phyloP scores from a whole-genome alignment of 2,329 filamentous ascomycete species.

The Arachnomyces sp. region DNA sequence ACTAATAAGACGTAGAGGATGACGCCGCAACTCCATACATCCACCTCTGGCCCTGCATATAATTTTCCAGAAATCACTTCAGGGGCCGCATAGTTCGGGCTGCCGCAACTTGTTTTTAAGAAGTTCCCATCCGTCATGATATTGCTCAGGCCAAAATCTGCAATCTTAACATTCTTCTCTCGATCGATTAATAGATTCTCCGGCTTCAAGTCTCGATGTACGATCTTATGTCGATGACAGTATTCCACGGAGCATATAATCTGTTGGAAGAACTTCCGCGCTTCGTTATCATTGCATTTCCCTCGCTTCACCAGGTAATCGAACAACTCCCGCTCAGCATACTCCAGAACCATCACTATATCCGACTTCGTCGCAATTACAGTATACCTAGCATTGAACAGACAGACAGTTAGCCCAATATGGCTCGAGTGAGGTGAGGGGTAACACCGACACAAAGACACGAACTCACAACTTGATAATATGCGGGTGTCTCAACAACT shows the following conservation, averaged over 20 bases:
- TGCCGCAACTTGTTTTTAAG: slow-evolving; percentile 95
- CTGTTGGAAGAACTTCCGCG: slow-evolving; percentile 97
- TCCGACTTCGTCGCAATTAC: slow-evolving; percentile 91
- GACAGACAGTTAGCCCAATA: slow-evolving; percentile 13
- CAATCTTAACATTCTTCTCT: slow-evolving; percentile 96
- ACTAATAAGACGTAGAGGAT: slow-evolving; percentile 59
- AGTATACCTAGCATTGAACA: slow-evolving; percentile 57
- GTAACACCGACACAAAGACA: slow-evolving; percentile 1
- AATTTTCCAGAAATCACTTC: slow-evolving; percentile 97
- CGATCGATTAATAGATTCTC: slow-evolving; percentile 94
- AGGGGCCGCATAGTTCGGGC: slow-evolving; percentile 94
- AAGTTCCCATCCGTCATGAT: slow-evolving; percentile 99
- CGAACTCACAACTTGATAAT: slow-evolving; percentile 87
- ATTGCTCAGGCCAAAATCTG: slow-evolving; percentile 96
- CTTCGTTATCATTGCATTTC: slow-evolving; percentile 80
- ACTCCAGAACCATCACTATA: slow-evolving; percentile 99
- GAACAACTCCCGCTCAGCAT: slow-evolving; percentile 91
- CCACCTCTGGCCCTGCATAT: slow-evolving; percentile 93
- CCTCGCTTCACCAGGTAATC: slow-evolving; percentile 96
- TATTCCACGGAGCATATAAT: slow-evolving; percentile 99
- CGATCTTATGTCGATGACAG: slow-evolving; percentile 97
- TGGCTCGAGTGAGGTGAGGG: too few relatives aligned
- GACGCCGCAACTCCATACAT: slow-evolving; percentile 68
- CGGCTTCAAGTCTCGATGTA: slow-evolving; percentile 93
- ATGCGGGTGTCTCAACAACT: slow-evolving; percentile 89